Base-by-base conservation (phyloP, 345 rosid species). In the Lepidium aucheri region DNA sequence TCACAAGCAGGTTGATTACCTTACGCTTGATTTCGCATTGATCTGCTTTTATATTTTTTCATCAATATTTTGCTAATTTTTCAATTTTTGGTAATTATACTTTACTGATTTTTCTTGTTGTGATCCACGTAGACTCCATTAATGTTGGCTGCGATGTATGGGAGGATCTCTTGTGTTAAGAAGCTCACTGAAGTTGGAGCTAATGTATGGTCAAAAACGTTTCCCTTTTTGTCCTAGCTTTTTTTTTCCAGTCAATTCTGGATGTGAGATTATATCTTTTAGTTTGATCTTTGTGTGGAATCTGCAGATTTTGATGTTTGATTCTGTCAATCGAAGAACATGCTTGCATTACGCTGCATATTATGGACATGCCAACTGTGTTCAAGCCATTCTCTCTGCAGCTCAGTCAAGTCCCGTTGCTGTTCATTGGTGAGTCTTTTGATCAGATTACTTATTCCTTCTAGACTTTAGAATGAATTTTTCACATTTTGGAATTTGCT, bases 131-230 rank as follows among this genome's bases (percentile, higher is more conserved):
- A 95, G 99, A 87, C 98, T 69, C 99, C 99, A 9, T 87, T 95
- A 47, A 95, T 91, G 99, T 67, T 95, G 53, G 98, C 99, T 60
- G 97, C 98, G 64, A 95, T 95, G 97, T 83, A 86, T 63, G 99
- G 99, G 22, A 95, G 82, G 77, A 86, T 86, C 71, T 63, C 73
- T 26, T 95, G 98, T 60, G 78, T 95, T 78, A 74, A 82, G 79
- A 91, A 81, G 83, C 91, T 95, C 56, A 75, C 93, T 47, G 89
- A 84, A 79, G 96, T 94, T 16, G 99, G 98, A 56, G 99, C 98
- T 74, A 91, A 95, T 83, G 99, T 94, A 82, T 56, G 88, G 41
- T 9, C 42, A 35, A 11, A 53, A 1, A 17, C 35, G n/a, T 46
- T 17, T 61, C 34, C 43, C 0, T 16, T 49, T 6, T 11, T 39